Conservation (phyloP, 2,329 filamentous ascomycete genomes). For the Cylindrodendrum hubeiense region DNA sequence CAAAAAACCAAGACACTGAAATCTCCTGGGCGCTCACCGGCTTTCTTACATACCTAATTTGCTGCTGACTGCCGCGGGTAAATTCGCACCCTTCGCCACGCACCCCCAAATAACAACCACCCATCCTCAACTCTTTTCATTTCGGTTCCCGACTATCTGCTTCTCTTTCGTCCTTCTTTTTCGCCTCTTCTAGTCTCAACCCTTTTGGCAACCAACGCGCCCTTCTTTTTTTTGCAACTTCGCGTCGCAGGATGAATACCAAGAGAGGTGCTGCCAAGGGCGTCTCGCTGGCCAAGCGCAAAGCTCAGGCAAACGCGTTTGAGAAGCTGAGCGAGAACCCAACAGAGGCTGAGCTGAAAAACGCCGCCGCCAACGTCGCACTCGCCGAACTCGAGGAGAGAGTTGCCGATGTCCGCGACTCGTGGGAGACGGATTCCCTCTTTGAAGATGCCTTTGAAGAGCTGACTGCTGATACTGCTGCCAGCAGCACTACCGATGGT, state of each 20-base stretch:
- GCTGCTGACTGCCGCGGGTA: slow-evolving; percentile 23
- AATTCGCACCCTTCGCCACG: slow-evolving; percentile 22
- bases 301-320: slow-evolving; percentile 51
- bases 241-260: slow-evolving; percentile 42
- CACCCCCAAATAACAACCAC: slow-evolving; percentile 16
- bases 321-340: slow-evolving; percentile 50
- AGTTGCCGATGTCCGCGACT: slow-evolving; percentile 64
- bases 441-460: slow-evolving; percentile 73
- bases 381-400: slow-evolving; percentile 63
- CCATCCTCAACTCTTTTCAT: slow-evolving; percentile 10
- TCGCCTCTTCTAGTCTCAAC: neutral
- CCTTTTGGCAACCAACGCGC: neutral
- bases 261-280: slow-evolving; percentile 47
- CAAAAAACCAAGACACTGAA: slow-evolving; percentile 24
- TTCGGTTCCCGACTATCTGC: neutral
- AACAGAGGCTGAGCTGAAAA: slow-evolving; percentile 51
- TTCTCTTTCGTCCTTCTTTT: slow-evolving; percentile 5
- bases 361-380: slow-evolving; percentile 51
- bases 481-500: slow-evolving; percentile 54
- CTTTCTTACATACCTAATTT: slow-evolving; percentile 24
- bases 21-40: slow-evolving; percentile 23
- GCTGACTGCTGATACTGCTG: slow-evolving; percentile 65
- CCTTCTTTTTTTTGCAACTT: slow-evolving; percentile 10
- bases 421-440: slow-evolving; percentile 74
- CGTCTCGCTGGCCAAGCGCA: slow-evolving; percentile 49